phyloP scores from a whole-genome alignment of 192 early-diverging fungal species.

The Coemansia sp. region DNA sequence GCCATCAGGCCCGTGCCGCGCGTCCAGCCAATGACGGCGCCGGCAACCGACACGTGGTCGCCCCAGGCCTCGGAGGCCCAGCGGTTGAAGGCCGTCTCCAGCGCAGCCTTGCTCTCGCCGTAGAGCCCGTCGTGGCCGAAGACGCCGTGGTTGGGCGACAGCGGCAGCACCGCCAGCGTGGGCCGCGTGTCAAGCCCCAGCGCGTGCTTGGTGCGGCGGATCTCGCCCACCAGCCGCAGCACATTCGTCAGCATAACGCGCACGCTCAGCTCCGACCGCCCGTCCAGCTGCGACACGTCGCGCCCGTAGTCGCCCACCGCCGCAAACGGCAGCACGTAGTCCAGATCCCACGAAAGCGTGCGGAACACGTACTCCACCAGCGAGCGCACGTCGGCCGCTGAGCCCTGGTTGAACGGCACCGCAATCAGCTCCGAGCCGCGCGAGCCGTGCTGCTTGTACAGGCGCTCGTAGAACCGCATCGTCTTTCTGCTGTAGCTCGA shows the following conservation, averaged over 20 bases:
- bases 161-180: conserved; percentile 82
- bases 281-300: conserved; percentile 80
- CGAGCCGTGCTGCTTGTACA: conserved; percentile 83
- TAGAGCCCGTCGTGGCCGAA: conserved; percentile 94
- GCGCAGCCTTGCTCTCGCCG: conserved; percentile 88
- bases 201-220: conserved; percentile 75
- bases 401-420: conserved; percentile 93
- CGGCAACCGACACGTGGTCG: conserved; percentile 78
- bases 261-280: conserved; percentile 80
- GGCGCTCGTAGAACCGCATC: conserved; percentile 80
- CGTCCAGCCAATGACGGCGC: conserved; percentile 97
- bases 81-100: conserved; percentile 91
- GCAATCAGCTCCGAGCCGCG: conserved; percentile 84
- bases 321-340: conserved; percentile 93
- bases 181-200: conserved; percentile 74
- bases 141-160: conserved; percentile 96
- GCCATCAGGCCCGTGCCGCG: conserved; percentile 95
- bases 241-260: conserved; percentile 95
- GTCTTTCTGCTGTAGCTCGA: conserved; percentile 71
- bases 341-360: conserved; percentile 83
- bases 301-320: conserved; percentile 83
- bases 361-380: conserved; percentile 82
- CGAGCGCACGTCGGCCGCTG: conserved; percentile 70
- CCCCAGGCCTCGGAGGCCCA: conserved; percentile 90
- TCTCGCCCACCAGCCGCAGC: conserved; percentile 80